Evolutionary conservation across 2,329 filamentous ascomycete species (phyloP).

Genomic region (Penicillium sp.): DNA sequence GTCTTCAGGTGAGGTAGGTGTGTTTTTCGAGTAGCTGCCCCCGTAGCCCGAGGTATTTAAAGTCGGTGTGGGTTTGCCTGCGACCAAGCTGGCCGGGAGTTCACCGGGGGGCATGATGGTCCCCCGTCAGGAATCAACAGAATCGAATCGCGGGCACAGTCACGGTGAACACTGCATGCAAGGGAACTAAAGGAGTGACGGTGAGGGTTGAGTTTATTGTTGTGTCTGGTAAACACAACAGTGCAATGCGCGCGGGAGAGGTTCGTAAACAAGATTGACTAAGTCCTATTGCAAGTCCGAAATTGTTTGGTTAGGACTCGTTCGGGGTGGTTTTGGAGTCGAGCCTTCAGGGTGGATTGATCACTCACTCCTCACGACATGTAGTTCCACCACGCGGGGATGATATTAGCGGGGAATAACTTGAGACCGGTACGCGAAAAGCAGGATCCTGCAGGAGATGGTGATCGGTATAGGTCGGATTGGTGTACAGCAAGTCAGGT

Average conservation of each 20-base stretch:
- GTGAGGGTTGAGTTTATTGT: neutral
- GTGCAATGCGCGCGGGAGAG: neutral
- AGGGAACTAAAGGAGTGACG: slow-evolving; percentile 4
- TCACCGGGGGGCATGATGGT: slow-evolving; percentile 45
- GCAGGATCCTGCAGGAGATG: neutral
- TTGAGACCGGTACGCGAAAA: neutral
- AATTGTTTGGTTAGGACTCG: neutral
- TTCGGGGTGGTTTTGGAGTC: neutral
- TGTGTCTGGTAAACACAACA: slow-evolving; percentile 2
- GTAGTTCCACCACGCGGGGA: slow-evolving; percentile 13
- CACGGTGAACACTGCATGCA: slow-evolving; percentile 19
- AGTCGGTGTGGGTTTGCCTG: slow-evolving; percentile 41
- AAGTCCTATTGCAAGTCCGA: neutral
- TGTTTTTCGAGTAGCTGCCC: slow-evolving; percentile 37
- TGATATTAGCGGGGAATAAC: neutral
- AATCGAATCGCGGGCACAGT: slow-evolving; percentile 6
- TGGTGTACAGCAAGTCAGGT: neutral
- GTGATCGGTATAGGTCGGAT: neutral
- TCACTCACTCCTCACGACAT: slow-evolving; percentile 25
- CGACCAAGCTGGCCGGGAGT: slow-evolving; percentile 44
- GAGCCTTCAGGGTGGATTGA: neutral
- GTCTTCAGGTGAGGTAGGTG: slow-evolving; percentile 42
- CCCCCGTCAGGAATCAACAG: slow-evolving; percentile 21
- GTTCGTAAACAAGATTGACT: neutral
- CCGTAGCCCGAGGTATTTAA: slow-evolving; percentile 39